A percentile compares a stretch with the other conserved stretches of the same genome.
Evolutionary conservation across 768 basidiomycete species (phyloP).

Genomic region (Leccinum sublutescens): DNA sequence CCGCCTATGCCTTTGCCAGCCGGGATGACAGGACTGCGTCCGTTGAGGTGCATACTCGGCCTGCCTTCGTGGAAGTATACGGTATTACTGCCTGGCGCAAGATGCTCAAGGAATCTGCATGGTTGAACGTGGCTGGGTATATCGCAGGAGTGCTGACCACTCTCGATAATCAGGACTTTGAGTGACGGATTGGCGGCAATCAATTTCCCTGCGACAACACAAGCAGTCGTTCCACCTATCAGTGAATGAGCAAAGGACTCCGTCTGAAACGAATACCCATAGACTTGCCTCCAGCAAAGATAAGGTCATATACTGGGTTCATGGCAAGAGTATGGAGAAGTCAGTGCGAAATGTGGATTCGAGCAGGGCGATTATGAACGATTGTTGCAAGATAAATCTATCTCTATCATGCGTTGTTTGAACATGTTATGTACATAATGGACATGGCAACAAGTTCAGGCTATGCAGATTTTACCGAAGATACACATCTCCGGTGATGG

Average conservation of each 20-base stretch:
- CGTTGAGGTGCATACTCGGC: slow-evolving; percentile 43
- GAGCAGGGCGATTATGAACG: no score
- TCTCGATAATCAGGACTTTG: slow-evolving; percentile 46
- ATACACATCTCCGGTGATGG: no score
- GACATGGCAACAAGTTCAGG: no score
- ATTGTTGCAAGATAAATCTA: no score
- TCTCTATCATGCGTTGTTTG: no score
- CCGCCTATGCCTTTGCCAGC: slow-evolving; percentile 57
- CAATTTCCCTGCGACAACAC: slow-evolving; percentile 43
- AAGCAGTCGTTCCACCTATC: slow-evolving; percentile 36
- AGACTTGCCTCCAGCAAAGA: slow-evolving; percentile 55
- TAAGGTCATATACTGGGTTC: slow-evolving; percentile 42
- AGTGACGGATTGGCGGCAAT: slow-evolving; percentile 50
- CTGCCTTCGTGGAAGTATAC: slow-evolving; percentile 41
- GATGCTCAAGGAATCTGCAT: slow-evolving; percentile 45
- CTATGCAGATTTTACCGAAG: no score
- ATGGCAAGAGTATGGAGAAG: neutral
- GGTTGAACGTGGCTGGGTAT: slow-evolving; percentile 51
- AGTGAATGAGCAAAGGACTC: neutral
- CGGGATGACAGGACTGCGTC: slow-evolving; percentile 44
- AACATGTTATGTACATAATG: no score
- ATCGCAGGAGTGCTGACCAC: slow-evolving; percentile 35
- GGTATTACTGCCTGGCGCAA: slow-evolving; percentile 38
- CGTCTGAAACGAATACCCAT: neutral
- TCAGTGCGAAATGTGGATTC: no score